Evolutionary conservation across 805 yeast genomes (phyloP).

Genomic region (Saccharomycopsis lassenensis): DNA sequence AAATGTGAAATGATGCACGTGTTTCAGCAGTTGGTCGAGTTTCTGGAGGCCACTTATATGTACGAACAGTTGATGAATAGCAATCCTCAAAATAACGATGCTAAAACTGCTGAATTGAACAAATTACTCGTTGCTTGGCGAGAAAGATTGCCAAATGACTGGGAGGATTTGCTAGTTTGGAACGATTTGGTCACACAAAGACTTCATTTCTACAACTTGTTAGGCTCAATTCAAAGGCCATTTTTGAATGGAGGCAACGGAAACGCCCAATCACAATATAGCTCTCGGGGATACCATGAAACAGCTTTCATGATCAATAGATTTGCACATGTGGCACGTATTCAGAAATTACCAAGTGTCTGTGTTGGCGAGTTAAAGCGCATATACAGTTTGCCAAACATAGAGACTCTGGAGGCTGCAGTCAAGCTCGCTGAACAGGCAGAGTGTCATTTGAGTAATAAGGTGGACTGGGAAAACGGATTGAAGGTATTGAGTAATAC

Average conservation of each 20-base stretch:
- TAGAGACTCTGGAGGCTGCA: slow-evolving; percentile 97
- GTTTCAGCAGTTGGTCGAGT: slow-evolving; percentile 94
- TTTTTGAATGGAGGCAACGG: slow-evolving; percentile 36
- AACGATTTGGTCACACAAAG: slow-evolving; percentile 97
- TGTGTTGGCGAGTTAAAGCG: slow-evolving; percentile 86
- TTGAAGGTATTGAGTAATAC: slow-evolving; percentile 95
- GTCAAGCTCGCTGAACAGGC: slow-evolving; percentile 94
- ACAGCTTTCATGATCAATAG: slow-evolving; percentile 98
- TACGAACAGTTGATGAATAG: slow-evolving; percentile 81
- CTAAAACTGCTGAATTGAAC: slow-evolving; percentile 86
- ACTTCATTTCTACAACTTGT: slow-evolving; percentile 93
- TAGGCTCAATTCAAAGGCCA: slow-evolving; percentile 89
- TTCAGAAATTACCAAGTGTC: slow-evolving; percentile 93
- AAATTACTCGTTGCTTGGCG: slow-evolving; percentile 96
- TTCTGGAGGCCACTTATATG: slow-evolving; percentile 93
- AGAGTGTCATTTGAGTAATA: slow-evolving; percentile 87
- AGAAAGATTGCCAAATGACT: slow-evolving; percentile 86
- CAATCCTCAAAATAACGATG: slow-evolving; percentile 82
- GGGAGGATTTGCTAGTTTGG: slow-evolving; percentile 98
- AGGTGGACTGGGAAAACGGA: slow-evolving; percentile 72
- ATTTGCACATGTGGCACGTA: slow-evolving; percentile 96
- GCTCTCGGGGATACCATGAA: slow-evolving; percentile 95
- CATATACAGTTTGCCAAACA: slow-evolving; percentile 91
- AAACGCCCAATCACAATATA: slow-evolving; percentile 83
- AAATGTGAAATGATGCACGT: no score